phyloP scores from a whole-genome alignment of 148 eudicot species.

The Diospyros lotus region DNA sequence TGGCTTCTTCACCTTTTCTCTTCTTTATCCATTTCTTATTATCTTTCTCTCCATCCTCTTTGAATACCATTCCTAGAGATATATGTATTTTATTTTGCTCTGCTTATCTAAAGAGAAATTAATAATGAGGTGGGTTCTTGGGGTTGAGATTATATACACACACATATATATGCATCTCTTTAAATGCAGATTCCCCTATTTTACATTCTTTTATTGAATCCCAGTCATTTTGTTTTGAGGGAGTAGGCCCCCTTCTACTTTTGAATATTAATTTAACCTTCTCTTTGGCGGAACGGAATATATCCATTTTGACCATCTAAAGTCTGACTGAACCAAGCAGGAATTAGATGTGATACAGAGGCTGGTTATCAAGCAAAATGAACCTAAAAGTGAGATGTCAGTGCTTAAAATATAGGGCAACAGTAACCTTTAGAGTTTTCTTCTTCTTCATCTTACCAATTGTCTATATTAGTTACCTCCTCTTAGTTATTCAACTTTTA shows the following conservation, averaged over 20 bases:
- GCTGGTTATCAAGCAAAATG: neutral
- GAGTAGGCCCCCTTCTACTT: neutral
- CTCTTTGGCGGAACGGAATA: neutral
- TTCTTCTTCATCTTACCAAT: no score
- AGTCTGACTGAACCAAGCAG: no score
- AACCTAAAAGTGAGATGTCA: neutral
- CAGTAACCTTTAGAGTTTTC: no score
- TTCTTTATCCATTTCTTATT: slow-evolving; percentile 5
- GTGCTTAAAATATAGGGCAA: no score
- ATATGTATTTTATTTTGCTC: neutral
- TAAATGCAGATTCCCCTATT: slow-evolving; percentile 1
- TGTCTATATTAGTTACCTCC: no score
- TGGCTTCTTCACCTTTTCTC: slow-evolving; percentile 15
- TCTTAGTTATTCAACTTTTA: no score
- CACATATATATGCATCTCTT: neutral
- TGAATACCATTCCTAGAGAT: neutral
- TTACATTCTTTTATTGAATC: neutral
- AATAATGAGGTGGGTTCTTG: slow-evolving; percentile 5
- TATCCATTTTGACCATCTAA: neutral
- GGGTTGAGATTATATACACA: neutral
- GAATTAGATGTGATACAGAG: no score
- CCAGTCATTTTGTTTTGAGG: neutral
- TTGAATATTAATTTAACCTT: neutral
- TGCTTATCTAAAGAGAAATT: neutral
- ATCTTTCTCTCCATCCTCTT: slow-evolving; percentile 7